Evolutionary conservation across 2,329 filamentous ascomycete genomes (phyloP).

Genomic region (Leptographium lundbergii): DNA sequence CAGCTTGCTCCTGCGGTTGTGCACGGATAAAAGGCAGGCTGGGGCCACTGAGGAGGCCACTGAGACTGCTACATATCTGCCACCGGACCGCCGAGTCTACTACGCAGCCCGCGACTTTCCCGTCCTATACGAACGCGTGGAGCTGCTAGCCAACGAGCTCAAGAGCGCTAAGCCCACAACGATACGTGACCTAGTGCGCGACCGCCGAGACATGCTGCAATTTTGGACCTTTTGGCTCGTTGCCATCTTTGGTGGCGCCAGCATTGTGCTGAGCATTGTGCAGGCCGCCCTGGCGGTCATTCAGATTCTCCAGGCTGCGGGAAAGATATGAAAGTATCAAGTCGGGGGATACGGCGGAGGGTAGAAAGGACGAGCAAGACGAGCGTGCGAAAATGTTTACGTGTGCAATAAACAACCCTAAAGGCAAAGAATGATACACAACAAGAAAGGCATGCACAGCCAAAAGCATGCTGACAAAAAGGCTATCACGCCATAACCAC

Average conservation of each 20-base stretch:
- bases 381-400: background rate
- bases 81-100: background rate
- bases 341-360: background rate
- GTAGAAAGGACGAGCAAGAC: background rate
- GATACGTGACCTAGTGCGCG: background rate
- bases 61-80: background rate
- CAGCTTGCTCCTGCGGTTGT: background rate
- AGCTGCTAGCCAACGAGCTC: background rate
- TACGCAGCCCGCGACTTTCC: background rate
- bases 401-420: background rate
- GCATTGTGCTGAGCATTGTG: background rate
- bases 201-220: background rate
- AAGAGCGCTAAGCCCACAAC: background rate
- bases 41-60: background rate
- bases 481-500: background rate
- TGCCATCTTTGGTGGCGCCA: background rate
- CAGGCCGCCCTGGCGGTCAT: background rate
- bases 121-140: background rate
- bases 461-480: background rate
- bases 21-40: background rate
- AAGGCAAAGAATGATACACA: background rate
- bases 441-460: background rate
- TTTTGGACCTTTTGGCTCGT: background rate
- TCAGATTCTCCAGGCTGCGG: background rate
- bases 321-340: background rate